Evolutionary conservation across 2,329 filamentous ascomycete species (phyloP).

Genomic region (Ophiostoma quercus): DNA sequence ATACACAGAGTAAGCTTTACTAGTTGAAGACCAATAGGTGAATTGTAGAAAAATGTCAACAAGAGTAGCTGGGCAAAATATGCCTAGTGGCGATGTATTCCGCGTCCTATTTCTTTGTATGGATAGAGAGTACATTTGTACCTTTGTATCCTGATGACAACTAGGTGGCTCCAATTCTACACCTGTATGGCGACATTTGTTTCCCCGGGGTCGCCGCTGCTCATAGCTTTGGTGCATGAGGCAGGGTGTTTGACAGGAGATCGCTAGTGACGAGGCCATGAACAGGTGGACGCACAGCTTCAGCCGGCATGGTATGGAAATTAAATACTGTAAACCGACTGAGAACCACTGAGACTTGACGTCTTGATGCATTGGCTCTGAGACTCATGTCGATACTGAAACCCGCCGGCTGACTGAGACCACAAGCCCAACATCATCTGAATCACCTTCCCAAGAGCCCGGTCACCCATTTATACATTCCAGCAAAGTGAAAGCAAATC

Average conservation of each 20-base stretch:
- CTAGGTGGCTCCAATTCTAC: not conserved
- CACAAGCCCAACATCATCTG: not conserved
- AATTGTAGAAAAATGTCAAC: not conserved
- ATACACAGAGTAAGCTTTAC: not conserved
- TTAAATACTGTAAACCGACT: not conserved
- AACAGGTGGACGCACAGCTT: not conserved
- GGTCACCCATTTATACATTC: not conserved
- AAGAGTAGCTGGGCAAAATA: not conserved
- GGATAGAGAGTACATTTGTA: not conserved
- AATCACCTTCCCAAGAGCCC: not conserved
- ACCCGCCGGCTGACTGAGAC: not conserved
- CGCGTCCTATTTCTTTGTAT: conserved; percentile 2
- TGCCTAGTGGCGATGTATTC: conserved; percentile 4
- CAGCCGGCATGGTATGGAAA: not conserved
- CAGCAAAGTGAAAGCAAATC: not conserved
- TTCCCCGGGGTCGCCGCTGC: conserved; percentile 7
- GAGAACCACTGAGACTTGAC: not conserved
- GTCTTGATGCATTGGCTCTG: not conserved
- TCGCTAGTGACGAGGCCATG: not conserved
- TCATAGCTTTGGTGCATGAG: not conserved
- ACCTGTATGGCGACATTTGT: conserved; percentile 1
- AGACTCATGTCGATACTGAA: not conserved
- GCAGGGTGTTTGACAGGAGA: not conserved
- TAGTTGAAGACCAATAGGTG: not conserved
- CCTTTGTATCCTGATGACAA: not conserved